Evolutionary conservation across 306 rosid species (phyloP), one percentile per base, ranked within the genome.

Genomic region (Malus sieversii): DNA sequence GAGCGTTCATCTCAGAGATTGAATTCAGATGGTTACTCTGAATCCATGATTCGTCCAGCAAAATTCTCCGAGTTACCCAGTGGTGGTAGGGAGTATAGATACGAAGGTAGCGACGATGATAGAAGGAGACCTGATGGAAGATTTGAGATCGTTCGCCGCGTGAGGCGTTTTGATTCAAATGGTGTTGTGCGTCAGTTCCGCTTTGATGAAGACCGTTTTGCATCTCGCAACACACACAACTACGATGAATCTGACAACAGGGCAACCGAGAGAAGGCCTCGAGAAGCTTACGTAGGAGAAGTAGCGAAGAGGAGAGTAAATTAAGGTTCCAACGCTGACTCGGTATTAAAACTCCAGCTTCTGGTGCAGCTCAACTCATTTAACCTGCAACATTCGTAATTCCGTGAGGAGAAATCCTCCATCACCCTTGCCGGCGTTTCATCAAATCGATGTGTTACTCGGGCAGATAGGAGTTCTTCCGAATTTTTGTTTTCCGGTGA

Each of bases 131-230:
- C 52, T 45, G 82, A 65, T 22, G 76, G 82, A 19, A 68, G 79
- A 55, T 53, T 42, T 67, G 71, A 82, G 58, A 38, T 73, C 3
- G 20, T 65, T 66, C 78, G 44, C 6, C 71, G 79, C 10, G 73
- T 35, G 66, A 68, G 81, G 82, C 79, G 75, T 25, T 82, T 27
- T 30, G 79, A 77, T 44, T 27, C 82, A 23, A 72, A 74, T 68
- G 79, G 76, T 48, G 78, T 27, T 59, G 83, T 75, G 42, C 77
- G 79, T 72, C 75, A 79, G 81, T 71, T 65, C 63, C 74, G 81
- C 23, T 79, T 65, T 10, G 81, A 66, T 18, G 78, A 40, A 29
- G 86, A 75, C 35, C 68, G 68, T 59, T 74, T 78, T 78, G 75
- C 42, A 18, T 33, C 86, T 3, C 79, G 75, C 27, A 77, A 78